phyloP scores from a whole-genome alignment of 306 rosid species.

The Pyrus communis region DNA sequence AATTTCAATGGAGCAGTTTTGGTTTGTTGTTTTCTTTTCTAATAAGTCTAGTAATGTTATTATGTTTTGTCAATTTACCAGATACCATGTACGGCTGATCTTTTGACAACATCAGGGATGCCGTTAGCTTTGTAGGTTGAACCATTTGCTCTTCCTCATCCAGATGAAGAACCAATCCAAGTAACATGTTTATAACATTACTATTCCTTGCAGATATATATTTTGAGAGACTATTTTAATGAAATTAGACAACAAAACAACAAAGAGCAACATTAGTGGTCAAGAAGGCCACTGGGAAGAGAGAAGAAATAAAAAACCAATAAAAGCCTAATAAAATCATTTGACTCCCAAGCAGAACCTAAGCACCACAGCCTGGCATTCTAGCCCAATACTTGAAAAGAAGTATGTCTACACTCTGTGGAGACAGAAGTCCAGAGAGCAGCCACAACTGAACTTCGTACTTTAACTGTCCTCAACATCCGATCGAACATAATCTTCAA shows the following conservation, averaged over 20 bases:
- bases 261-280: too few species aligned
- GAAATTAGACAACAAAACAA: too few species aligned
- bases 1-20: background rate
- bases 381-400: background rate
- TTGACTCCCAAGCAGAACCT: background rate
- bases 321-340: too few species aligned
- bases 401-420: background rate
- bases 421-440: too few species aligned
- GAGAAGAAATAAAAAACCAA: too few species aligned
- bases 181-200: constrained; percentile 30
- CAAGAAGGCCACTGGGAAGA: too few species aligned
- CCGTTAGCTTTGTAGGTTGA: constrained; percentile 92
- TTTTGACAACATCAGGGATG: constrained; percentile 92
- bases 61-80: constrained; percentile 29
- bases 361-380: background rate
- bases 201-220: constrained; percentile 1
- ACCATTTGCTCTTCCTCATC: constrained; percentile 95
- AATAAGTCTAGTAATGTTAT: background rate
- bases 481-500: background rate
- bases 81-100: constrained; percentile 90
- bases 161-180: constrained; percentile 92
- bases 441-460: too few species aligned
- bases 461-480: background rate
- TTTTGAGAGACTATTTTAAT: background rate
- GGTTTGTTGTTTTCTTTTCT: background rate